These are phyloP conservation scores for Podospora fimiseda DNA, from an alignment of 495 filamentous ascomycete species.

Conservation along the genomic window DNA sequence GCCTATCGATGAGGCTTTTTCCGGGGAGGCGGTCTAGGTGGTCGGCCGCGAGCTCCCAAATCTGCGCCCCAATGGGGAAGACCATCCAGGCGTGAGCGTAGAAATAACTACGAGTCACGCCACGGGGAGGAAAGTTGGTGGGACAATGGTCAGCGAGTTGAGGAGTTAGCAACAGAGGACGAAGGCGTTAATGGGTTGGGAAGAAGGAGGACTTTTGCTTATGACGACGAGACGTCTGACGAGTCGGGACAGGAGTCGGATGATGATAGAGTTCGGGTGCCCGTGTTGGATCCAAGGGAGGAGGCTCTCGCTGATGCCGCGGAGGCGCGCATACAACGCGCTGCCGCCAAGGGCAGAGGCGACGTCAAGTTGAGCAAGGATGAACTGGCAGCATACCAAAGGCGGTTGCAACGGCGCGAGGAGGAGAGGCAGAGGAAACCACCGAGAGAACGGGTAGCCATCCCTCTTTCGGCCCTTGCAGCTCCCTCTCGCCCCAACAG, in stretches of 20 bases:
- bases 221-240: slow-evolving; percentile 42
- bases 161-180: slow-evolving; percentile 64
- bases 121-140: slow-evolving; percentile 43
- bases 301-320: slow-evolving; percentile 68
- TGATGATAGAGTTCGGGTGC: slow-evolving; percentile 47
- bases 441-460: slow-evolving; percentile 34
- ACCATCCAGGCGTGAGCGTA: slow-evolving; percentile 83
- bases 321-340: slow-evolving; percentile 67
- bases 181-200: slow-evolving; percentile 41
- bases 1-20: slow-evolving; percentile 99
- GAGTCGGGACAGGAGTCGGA: slow-evolving; percentile 50
- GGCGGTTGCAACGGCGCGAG: slow-evolving; percentile 53
- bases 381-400: slow-evolving; percentile 70
- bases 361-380: slow-evolving; percentile 70
- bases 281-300: slow-evolving; percentile 54
- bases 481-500: slow-evolving; percentile 17
- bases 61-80: slow-evolving; percentile 94
- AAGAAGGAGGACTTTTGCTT: slow-evolving; percentile 38
- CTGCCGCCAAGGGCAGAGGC: slow-evolving; percentile 61
- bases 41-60: slow-evolving; percentile 99
- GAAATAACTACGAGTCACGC: slow-evolving; percentile 54
- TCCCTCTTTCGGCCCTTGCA: slow-evolving; percentile 37
- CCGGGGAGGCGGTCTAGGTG: slow-evolving; percentile 99
- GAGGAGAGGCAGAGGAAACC: slow-evolving; percentile 34
- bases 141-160: slow-evolving; percentile 44